A percentile compares a stretch with the other conserved stretches of the same genome.
Evolutionary conservation across 441 rosid genomes (phyloP).

Genomic region (Populus hybrid): DNA sequence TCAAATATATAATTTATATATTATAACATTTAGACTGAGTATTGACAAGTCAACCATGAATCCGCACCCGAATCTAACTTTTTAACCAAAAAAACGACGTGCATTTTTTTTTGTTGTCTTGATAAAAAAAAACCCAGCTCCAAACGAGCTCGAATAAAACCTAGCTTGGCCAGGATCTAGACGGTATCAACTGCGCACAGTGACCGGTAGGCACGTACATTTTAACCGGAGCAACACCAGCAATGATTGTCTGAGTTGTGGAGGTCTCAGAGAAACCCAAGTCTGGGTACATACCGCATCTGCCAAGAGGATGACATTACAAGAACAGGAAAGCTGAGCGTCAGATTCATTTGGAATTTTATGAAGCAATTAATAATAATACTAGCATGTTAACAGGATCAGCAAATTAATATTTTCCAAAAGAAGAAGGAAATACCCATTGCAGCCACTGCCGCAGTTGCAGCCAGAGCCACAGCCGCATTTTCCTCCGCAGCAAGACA

Average conservation of each 20-base stretch:
- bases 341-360: neutral
- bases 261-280: conserved; percentile 37
- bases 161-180: too few relatives aligned
- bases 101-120: too few relatives aligned
- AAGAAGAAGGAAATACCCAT: conserved; percentile 27
- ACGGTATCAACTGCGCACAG: neutral
- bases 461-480: conserved; percentile 71
- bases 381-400: neutral
- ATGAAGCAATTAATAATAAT: neutral
- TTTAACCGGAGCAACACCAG: conserved; percentile 49
- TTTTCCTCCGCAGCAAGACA: conserved; percentile 54
- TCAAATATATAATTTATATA: too few relatives aligned
- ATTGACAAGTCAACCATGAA: too few relatives aligned
- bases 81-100: too few relatives aligned
- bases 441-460: conserved; percentile 57
- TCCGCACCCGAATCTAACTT: too few relatives aligned
- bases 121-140: too few relatives aligned
- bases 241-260: conserved; percentile 34
- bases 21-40: too few relatives aligned
- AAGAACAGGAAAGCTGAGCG: neutral
- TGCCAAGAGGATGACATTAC: conserved; percentile 14
- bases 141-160: too few relatives aligned
- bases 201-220: conserved; percentile 21
- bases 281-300: conserved; percentile 51
- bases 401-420: neutral